Evolutionary conservation across 1,284 basidiomycete species (phyloP).

Genomic region (Sutorius eximius): DNA sequence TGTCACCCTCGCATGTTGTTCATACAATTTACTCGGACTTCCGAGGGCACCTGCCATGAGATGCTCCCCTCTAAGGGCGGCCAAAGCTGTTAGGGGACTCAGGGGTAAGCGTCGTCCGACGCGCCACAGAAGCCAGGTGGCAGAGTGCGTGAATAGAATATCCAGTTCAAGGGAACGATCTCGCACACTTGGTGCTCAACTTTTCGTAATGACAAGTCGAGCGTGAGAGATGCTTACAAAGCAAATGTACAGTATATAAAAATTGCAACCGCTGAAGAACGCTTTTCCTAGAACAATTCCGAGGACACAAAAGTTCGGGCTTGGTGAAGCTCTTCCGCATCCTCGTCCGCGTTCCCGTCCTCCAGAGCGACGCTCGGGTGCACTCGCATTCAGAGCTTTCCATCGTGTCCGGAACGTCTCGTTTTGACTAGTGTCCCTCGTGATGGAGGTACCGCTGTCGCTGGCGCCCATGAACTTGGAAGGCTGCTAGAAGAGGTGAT

Average conservation of each 20-base stretch:
- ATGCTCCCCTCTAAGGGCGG: not conserved
- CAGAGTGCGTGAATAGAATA: too few species aligned
- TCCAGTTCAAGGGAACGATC: too few species aligned
- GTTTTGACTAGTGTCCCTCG: conserved; percentile 43
- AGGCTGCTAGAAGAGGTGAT: conserved; percentile 30
- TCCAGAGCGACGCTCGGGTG: conserved; percentile 57
- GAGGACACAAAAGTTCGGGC: conserved; percentile 89
- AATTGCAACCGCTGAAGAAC: not conserved
- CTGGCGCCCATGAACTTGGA: conserved; percentile 37
- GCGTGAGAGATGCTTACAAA: conserved; percentile 31
- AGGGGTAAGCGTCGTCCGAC: too few species aligned
- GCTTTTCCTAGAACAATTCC: conserved; percentile 52
- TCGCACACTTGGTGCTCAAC: too few species aligned
- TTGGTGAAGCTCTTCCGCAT: conserved; percentile 72
- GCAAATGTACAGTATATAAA: conserved; percentile 16
- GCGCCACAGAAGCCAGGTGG: too few species aligned
- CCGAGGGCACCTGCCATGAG: not conserved
- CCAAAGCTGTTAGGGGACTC: not conserved
- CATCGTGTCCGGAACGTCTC: conserved; percentile 35
- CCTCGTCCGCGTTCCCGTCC: conserved; percentile 90
- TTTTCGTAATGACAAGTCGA: not conserved
- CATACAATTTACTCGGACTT: not conserved
- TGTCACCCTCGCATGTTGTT: not conserved
- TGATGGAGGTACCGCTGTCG: conserved; percentile 59
- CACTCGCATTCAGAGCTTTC: conserved; percentile 35